Evolutionary conservation across 2,329 filamentous ascomycete species (phyloP).

Genomic region (Madurella fahalii): DNA sequence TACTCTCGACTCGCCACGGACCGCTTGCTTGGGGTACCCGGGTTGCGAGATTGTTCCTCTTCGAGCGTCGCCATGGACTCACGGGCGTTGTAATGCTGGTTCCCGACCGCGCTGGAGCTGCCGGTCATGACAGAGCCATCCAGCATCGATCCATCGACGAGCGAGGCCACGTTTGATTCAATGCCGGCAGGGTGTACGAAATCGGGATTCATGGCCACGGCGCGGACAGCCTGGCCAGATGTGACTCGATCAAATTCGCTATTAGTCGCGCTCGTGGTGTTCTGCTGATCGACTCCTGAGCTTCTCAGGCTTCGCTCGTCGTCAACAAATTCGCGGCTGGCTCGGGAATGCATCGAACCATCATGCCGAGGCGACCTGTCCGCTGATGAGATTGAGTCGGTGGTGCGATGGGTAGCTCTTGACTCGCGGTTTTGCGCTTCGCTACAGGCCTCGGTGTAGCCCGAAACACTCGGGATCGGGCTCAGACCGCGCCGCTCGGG

Average conservation of each 20-base stretch:
- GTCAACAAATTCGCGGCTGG: constrained; percentile 50
- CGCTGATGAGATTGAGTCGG: constrained; percentile 59
- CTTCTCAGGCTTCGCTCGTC: constrained; percentile 54
- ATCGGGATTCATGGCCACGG: constrained; percentile 68
- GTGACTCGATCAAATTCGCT: constrained; percentile 57
- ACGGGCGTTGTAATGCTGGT: constrained; percentile 41
- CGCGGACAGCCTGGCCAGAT: constrained; percentile 66
- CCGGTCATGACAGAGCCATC: constrained; percentile 66
- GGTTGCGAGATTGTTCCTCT: constrained; percentile 32
- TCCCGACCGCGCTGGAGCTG: constrained; percentile 49
- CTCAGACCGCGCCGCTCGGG: constrained; percentile 70
- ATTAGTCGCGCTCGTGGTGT: constrained; percentile 47
- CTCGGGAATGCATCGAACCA: constrained; percentile 43
- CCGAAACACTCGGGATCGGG: constrained; percentile 88
- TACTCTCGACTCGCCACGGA: constrained; percentile 39
- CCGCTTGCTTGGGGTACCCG: constrained; percentile 35
- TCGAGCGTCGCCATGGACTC: constrained; percentile 37
- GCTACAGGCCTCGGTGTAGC: constrained; percentile 69
- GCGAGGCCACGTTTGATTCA: constrained; percentile 85
- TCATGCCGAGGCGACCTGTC: constrained; percentile 52
- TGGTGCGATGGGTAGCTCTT: constrained; percentile 44
- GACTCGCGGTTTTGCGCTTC: constrained; percentile 56
- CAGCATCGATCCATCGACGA: constrained; percentile 69
- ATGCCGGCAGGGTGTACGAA: constrained; percentile 72
- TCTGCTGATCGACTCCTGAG: constrained; percentile 53